Base-by-base conservation (phyloP, 768 basidiomycete genomes). In the Glaciozyma antarctica region DNA sequence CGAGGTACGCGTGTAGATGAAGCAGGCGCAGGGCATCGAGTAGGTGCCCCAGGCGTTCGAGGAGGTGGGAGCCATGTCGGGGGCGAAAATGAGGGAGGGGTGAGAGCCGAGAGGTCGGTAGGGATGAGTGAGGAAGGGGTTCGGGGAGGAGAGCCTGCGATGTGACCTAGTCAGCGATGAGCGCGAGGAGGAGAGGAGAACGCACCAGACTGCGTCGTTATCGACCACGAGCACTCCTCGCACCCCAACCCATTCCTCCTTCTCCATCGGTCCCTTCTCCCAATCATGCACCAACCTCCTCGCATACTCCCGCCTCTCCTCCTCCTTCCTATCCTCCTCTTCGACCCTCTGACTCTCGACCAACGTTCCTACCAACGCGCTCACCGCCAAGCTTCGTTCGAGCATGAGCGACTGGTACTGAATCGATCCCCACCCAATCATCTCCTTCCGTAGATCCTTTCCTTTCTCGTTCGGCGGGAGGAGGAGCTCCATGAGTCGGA, bases 171-270 rank as follows among this genome's bases (percentile, higher is more conserved):
- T 17, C 15, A 32, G 32, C 43, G n/a, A 15, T 48, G 17, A n/a
- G 15, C 5, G n/a, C 9, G 9, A 32, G 48, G 32, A 24, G 43
- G 22, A 51, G 57, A 52, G 3, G 24, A 22, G 34, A 28, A 49
- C 67, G 49, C 32, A 71, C 70, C 70, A 71, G 30, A 68, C 67
- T 28, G 70, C 70, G 38, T 71, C 70, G 49, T 68, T 68, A 41
- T 71, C 70, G 15, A 66, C 70, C 8, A 71, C 51, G 54, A 71
- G 44, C 0, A 71, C 64, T 1, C 70, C 70, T 47, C 57, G 63
- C 43, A 69, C 65, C 1, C 68, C 68, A 1, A 48, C 56, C 3
- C 56, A 69, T 22, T 53, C 22, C 0, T 55, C 55, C 30, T 51
- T 26, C 34, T 54, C 56, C 7, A 64, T 30, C 24, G 52, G 56